phyloP scores from a whole-genome alignment of 140 eudicot genomes.

The Anethum foeniculum region DNA sequence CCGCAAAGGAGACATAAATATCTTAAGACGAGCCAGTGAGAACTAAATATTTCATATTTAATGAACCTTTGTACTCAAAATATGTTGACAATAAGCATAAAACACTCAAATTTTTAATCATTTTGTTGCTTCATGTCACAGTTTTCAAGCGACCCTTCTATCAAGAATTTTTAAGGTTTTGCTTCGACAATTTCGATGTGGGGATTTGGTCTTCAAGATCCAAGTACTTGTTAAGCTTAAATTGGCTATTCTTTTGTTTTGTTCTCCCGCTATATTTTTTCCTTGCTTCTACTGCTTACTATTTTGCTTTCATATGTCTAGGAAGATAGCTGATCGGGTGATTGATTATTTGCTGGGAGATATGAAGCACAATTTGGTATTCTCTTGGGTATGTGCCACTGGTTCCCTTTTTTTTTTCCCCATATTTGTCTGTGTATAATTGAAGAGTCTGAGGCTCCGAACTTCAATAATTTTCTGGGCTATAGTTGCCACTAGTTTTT shows the following conservation, averaged over 20 bases:
- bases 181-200: conserved; percentile 73
- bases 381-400: conserved; percentile 65
- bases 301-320: conserved; percentile 24
- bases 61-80: background rate
- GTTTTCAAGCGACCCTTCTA: conserved; percentile 81
- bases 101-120: background rate
- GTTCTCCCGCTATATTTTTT: background rate
- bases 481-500: background rate
- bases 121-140: conserved; percentile 13
- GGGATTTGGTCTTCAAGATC: conserved; percentile 96
- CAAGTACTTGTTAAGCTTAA: conserved; percentile 35
- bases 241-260: conserved; percentile 1
- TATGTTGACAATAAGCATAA: conserved; percentile 1
- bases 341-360: conserved; percentile 78
- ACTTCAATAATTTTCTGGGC: background rate
- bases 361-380: conserved; percentile 50
- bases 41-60: background rate
- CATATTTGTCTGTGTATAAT: too few species aligned
- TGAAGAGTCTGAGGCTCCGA: background rate
- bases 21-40: conserved; percentile 50
- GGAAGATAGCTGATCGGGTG: conserved; percentile 52
- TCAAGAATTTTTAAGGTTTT: conserved; percentile 59
- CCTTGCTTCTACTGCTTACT: conserved; percentile 3
- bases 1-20: conserved; percentile 41
- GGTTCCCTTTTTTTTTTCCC: background rate